These are phyloP conservation scores for Corymbia calophylla DNA, from an alignment of 441 rosid species.

Conservation along the genomic window DNA sequence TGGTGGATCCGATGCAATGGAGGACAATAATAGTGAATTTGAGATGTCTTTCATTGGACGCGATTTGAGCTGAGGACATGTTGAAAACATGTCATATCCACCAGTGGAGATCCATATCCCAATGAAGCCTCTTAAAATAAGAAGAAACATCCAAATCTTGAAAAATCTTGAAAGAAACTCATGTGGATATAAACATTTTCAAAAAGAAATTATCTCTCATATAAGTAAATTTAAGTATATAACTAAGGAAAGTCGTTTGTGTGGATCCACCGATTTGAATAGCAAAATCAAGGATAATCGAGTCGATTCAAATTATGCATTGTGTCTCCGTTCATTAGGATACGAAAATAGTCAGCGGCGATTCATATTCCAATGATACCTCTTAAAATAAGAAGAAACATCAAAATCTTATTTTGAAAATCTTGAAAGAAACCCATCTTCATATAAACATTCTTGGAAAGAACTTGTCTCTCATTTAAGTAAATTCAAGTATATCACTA, in stretches of 20 bases:
- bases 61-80: not conserved
- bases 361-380: not conserved
- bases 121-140: not conserved
- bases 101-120: not conserved
- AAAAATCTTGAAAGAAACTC: not conserved
- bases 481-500: not conserved
- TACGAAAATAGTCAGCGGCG: not conserved
- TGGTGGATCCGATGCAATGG: not conserved
- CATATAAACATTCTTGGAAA: not conserved
- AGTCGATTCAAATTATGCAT: not conserved
- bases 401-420: not conserved
- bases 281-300: not conserved
- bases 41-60: not conserved
- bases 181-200: not conserved
- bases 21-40: not conserved
- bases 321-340: not conserved
- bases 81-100: not conserved
- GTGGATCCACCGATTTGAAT: not conserved
- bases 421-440: not conserved
- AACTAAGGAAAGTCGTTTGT: not conserved
- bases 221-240: not conserved
- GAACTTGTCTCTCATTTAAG: not conserved
- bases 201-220: not conserved
- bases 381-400: not conserved
- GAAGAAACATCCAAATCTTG: not conserved